Base-by-base conservation (phyloP, 1,284 basidiomycete genomes). In the Pseudozyma flocculosa region DNA sequence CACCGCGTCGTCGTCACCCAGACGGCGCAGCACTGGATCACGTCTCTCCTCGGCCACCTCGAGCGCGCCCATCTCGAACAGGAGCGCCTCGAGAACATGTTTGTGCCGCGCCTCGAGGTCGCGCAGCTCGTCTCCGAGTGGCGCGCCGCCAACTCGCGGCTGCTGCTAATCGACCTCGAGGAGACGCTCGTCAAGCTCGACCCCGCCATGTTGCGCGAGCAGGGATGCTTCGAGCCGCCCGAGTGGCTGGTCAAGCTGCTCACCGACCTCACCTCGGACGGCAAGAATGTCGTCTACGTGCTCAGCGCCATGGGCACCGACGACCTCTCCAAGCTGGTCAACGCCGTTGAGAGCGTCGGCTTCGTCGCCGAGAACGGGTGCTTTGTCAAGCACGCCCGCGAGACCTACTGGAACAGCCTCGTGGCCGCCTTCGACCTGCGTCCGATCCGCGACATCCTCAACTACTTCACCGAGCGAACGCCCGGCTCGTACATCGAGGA, bases 341-440 rank as follows among this genome's bases (percentile, higher is more conserved):
- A 82, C 53, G 79, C 80, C 53, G 81, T 86, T 19, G 87, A 88
- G 4, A 82, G 82, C 36, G 79, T 90, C 47, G 90, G 90, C n/a
- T 84, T 92, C 57, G 85, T 90, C 0, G 88, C 89, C 0, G 90
- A 92, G 80, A 90, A 92, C 59, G 90, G 90, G 1, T 92, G 90
- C 78, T 90, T 86, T 74, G 84, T 91, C 74, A 87, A 85, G 80
- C 84, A 86, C 26, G 73, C 75, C 51, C 51, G 70, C 75, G 54
- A 65, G 37, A 75, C 30, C 76, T 43, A 76, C 19, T 92, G 90
- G 90, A 83, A 88, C 52, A 87, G 85, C 66, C 87, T 90, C 82
- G 87, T 91, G 7, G 82, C 85, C 3, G 88, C 88, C 69, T 83
- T 87, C 62, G 88, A 90, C 73, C 79, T 89, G 72, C 84, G 84